These are phyloP conservation scores for Phytophthora palmivora DNA, from an alignment of 352 stramenopile species.

Conservation along the genomic window DNA sequence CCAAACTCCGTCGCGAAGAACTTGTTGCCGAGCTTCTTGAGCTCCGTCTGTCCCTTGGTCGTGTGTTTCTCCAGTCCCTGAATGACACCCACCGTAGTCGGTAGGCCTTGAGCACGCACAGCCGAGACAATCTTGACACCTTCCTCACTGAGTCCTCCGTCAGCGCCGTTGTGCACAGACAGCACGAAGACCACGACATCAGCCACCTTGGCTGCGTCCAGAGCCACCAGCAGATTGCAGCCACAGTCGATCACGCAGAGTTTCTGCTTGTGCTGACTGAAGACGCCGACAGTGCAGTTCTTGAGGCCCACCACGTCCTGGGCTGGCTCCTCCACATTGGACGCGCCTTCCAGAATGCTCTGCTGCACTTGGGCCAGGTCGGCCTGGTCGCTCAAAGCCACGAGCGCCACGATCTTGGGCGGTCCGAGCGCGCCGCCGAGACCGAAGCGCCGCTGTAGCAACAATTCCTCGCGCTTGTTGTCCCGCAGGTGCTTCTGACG, in stretches of 20 bases:
- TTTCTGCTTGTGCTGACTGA: constrained; percentile 90
- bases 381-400: constrained; percentile 77
- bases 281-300: constrained; percentile 77
- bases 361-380: constrained; percentile 69
- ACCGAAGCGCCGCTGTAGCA: constrained; percentile 84
- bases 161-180: constrained; percentile 78
- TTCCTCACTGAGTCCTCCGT: constrained; percentile 85
- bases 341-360: constrained; percentile 69
- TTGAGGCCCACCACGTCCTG: constrained; percentile 47
- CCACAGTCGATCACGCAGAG: constrained; percentile 86
- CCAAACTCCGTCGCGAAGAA: constrained; percentile 93
- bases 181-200: constrained; percentile 86
- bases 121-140: constrained; percentile 92
- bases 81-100: constrained; percentile 86
- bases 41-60: constrained; percentile 73
- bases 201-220: constrained; percentile 89
- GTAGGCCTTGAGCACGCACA: constrained; percentile 93
- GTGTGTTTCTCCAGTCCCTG: constrained; percentile 82
- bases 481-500: constrained; percentile 85
- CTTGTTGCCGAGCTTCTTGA: constrained; percentile 87
- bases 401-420: constrained; percentile 87
- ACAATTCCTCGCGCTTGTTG: constrained; percentile 88
- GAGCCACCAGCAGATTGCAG: constrained; percentile 80
- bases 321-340: constrained; percentile 62
- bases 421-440: constrained; percentile 70